phyloP scores from a whole-genome alignment of 805 yeast species.

The Pichia manshurica region DNA sequence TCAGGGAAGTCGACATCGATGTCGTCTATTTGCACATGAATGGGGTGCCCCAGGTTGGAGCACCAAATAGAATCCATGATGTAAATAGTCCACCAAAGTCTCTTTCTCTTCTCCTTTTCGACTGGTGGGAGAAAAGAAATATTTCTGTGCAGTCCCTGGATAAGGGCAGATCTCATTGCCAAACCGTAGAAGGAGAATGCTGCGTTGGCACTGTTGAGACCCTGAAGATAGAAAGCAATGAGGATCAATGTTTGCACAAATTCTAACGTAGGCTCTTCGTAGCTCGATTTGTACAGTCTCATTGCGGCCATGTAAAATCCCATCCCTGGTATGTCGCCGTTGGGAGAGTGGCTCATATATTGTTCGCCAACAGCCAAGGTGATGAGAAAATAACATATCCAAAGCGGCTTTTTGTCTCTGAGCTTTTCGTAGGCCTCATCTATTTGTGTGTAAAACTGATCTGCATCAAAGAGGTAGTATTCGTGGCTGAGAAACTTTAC shows the following conservation, averaged over 20 bases:
- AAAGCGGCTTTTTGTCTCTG: slow-evolving; percentile 14
- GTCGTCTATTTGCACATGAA: slow-evolving; percentile 29
- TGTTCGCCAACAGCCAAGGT: slow-evolving; percentile 20
- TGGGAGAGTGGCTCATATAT: slow-evolving; percentile 14
- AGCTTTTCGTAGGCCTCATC: slow-evolving; percentile 18
- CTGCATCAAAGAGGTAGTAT: slow-evolving; percentile 17
- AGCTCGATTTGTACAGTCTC: slow-evolving; percentile 16
- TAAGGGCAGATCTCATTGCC: slow-evolving; percentile 27
- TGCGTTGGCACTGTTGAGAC: slow-evolving; percentile 30
- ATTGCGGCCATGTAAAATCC: slow-evolving; percentile 27
- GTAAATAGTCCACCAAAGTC: slow-evolving; percentile 35
- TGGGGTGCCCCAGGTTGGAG: slow-evolving; percentile 30
- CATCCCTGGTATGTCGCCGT: slow-evolving; percentile 23
- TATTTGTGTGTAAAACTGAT: slow-evolving; percentile 12
- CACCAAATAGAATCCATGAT: slow-evolving; percentile 30
- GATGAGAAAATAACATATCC: slow-evolving; percentile 17
- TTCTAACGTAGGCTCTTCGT: slow-evolving; percentile 28
- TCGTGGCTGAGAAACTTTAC: slow-evolving; percentile 13
- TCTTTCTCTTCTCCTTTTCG: slow-evolving; percentile 28
- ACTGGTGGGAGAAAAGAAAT: slow-evolving; percentile 9
- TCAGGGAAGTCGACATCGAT: slow-evolving; percentile 24
- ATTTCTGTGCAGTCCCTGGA: slow-evolving; percentile 28
- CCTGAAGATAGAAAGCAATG: slow-evolving; percentile 31
- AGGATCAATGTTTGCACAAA: slow-evolving; percentile 27
- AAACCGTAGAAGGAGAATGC: slow-evolving; percentile 29